Percentiles rank a stretch among this genome's conserved stretches.
These are phyloP conservation scores for Glycyrrhiza uralensis DNA, from an alignment of 306 rosid genomes.

Conservation along the genomic window DNA sequence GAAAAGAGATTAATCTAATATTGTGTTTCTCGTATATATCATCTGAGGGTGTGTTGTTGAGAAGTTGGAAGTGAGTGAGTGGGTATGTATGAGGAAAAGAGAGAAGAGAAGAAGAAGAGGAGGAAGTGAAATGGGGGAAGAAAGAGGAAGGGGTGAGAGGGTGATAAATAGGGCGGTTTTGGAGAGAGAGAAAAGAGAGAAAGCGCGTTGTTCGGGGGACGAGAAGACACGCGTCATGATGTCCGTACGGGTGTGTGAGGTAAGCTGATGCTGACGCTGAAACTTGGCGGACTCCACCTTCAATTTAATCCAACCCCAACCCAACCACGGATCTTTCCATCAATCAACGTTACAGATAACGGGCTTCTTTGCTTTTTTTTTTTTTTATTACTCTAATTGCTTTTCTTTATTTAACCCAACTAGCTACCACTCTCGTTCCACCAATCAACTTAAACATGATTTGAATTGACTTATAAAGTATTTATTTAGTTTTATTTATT, in stretches of 20 bases:
- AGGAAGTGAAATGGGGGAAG: neutral
- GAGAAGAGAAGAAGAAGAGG: neutral
- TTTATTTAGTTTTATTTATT: too few relatives aligned
- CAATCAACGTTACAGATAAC: too few relatives aligned
- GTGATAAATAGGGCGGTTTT: constrained; percentile 55
- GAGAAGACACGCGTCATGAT: constrained; percentile 64
- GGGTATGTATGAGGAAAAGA: neutral
- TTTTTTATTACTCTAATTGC: too few relatives aligned
- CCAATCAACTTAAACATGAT: too few relatives aligned
- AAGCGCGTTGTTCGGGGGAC: constrained; percentile 61
- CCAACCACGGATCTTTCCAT: constrained; percentile 22
- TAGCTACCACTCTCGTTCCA: too few relatives aligned
- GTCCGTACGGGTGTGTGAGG: constrained; percentile 32
- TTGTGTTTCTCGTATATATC: too few relatives aligned
- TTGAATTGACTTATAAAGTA: too few relatives aligned
- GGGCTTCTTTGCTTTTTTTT: too few relatives aligned
- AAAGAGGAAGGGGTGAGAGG: neutral
- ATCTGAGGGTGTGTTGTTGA: too few relatives aligned
- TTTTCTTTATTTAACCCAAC: too few relatives aligned
- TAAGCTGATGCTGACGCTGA: constrained; percentile 15
- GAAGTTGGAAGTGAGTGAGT: too few relatives aligned
- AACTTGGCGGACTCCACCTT: neutral
- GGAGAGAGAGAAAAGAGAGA: constrained; percentile 1
- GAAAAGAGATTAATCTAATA: too few relatives aligned
- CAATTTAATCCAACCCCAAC: neutral